A percentile compares a stretch with the other conserved stretches of the same genome.
These are phyloP conservation scores for Panaeolus cyanescens DNA, from an alignment of 768 basidiomycete genomes.

Conservation along the genomic window DNA sequence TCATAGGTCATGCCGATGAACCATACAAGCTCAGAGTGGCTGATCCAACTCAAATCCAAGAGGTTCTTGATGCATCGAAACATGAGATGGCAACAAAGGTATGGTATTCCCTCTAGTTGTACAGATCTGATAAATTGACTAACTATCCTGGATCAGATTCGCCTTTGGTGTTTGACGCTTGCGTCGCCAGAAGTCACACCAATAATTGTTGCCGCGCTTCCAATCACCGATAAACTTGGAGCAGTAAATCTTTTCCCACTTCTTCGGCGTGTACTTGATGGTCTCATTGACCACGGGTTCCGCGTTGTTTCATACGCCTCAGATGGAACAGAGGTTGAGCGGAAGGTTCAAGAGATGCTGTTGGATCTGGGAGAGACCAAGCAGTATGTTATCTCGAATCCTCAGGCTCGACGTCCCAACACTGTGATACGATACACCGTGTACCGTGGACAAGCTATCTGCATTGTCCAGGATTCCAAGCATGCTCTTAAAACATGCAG, in stretches of 20 bases:
- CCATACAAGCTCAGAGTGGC: slow-evolving; percentile 1
- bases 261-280: slow-evolving; percentile 18
- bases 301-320: slow-evolving; percentile 30
- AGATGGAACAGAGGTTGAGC: slow-evolving; percentile 37
- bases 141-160: slow-evolving; percentile 13
- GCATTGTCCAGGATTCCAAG: slow-evolving; percentile 33
- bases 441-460: slow-evolving; percentile 17
- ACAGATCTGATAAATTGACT: too few species aligned
- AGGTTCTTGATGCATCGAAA: neutral
- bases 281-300: slow-evolving; percentile 13
- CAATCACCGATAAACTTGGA: slow-evolving; percentile 20
- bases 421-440: slow-evolving; percentile 7
- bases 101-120: neutral
- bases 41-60: slow-evolving; percentile 11
- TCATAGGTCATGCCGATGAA: slow-evolving; percentile 1
- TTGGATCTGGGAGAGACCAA: neutral
- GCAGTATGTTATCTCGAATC: neutral
- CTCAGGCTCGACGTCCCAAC: neutral
- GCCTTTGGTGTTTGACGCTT: slow-evolving; percentile 31
- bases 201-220: slow-evolving; percentile 29
- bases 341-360: slow-evolving; percentile 11
- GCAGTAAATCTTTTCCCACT: slow-evolving; percentile 18
- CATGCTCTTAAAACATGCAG: slow-evolving; percentile 31
- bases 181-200: slow-evolving; percentile 33
- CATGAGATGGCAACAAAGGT: slow-evolving; percentile 12